Evolutionary conservation across 345 rosid species (phyloP), one percentile per base, ranked within the genome.

Genomic region (Excoecaria cochinchinensis): DNA sequence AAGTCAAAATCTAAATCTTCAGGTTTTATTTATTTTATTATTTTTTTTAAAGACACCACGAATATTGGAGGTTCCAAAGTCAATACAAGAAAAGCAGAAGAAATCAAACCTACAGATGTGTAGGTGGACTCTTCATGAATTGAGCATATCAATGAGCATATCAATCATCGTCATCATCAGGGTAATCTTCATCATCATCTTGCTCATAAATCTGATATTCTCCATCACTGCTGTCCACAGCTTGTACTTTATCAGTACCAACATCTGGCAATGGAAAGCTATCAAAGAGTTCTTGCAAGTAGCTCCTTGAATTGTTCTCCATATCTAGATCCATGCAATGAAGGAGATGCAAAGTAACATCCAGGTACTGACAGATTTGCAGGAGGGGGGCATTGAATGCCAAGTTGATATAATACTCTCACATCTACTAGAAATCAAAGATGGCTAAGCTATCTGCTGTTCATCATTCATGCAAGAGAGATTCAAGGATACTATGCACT

Each of bases 181-280:
- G 36, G 44, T 75, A 80, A 69, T 77, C 70, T 66, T 79, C 87
- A 55, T 92, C 97, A 47, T 88, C 89, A 77, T 90, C 94, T 81
- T 88, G 92, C 82, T 93, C 97, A 53, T 85, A 91, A 81, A 93
- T 91, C 79, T 90, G 88, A 81, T 85, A 93, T 77, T 93, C 99
- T 57, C 82, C 94, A 77, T 89, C 97, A 69, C 89, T 90, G 60
- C 71, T 81, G 50, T 88, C 88, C 6, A 59, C 86, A 70, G 80
- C 91, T 67, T 71, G 84, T 60, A 79, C 80, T 79, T 78, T 85
- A 57, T 70, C 88, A 69, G 65, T 81, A 75, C 77, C 86, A 59
- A 71, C 70, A 64, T 73, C 84, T 39, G 82, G 70, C 10, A 86
- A 75, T 77, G 96, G 90, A 79, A 95, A 95, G 80, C 93, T 89